Conservation (phyloP, 2,329 filamentous ascomycete genomes). For the Salinomyces thailandicus region DNA sequence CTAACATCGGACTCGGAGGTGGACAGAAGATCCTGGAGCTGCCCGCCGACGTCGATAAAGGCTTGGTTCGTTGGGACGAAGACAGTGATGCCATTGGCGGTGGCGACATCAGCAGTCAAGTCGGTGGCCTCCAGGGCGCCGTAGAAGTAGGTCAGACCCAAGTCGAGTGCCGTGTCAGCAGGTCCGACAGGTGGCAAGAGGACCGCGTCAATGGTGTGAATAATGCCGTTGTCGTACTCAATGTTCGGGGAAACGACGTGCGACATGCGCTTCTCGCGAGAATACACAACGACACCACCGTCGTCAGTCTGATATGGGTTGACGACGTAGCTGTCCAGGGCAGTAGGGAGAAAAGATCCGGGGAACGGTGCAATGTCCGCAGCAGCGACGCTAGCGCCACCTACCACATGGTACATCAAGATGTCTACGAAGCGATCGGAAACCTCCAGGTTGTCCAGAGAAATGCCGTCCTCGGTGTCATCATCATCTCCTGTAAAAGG, state of each 20-base stretch:
- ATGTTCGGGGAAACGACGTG: background rate
- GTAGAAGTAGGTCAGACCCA: background rate
- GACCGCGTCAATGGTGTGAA: constrained; percentile 33
- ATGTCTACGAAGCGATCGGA: background rate
- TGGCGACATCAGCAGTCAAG: constrained; percentile 30
- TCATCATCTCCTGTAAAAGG: too few species aligned
- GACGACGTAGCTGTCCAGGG: background rate
- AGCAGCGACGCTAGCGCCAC: background rate
- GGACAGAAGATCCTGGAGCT: background rate
- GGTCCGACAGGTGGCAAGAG: constrained; percentile 26
- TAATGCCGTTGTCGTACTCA: constrained; percentile 20
- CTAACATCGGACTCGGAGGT: background rate
- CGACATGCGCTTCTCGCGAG: background rate
- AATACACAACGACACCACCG: background rate
- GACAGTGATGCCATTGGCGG: constrained; percentile 43
- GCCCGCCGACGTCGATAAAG: constrained; percentile 43
- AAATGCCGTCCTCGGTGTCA: too few species aligned
- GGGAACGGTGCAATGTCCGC: background rate
- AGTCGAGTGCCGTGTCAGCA: background rate
- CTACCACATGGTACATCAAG: background rate
- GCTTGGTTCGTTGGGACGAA: constrained; percentile 51
- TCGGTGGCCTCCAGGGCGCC: constrained; percentile 22
- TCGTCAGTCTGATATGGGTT: background rate
- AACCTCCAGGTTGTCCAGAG: background rate
- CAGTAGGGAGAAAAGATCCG: background rate